These are phyloP conservation scores for Lagenaria siceraria DNA, from an alignment of 306 rosid species.

Conservation along the genomic window DNA sequence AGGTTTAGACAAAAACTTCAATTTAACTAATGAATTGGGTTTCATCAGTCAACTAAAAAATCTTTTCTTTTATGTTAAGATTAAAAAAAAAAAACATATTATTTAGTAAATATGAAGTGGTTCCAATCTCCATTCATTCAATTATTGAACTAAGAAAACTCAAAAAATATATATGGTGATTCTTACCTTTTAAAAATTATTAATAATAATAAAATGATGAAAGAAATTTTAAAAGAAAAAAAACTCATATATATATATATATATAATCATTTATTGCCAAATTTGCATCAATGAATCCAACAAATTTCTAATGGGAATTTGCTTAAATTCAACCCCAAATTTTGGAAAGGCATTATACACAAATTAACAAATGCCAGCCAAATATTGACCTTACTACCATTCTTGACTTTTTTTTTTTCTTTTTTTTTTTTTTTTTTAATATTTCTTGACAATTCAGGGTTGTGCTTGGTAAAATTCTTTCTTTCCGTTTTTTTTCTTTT, in stretches of 20 bases:
- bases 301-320: neutral
- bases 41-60: too few relatives aligned
- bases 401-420: neutral
- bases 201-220: too few relatives aligned
- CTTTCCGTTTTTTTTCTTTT: neutral
- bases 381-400: neutral
- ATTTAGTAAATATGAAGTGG: neutral
- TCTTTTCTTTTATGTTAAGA: neutral
- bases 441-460: neutral
- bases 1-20: too few relatives aligned
- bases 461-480: neutral
- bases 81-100: neutral
- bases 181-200: too few relatives aligned
- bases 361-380: neutral
- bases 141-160: too few relatives aligned
- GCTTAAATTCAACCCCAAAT: neutral
- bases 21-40: too few relatives aligned
- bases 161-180: too few relatives aligned
- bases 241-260: too few relatives aligned
- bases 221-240: too few relatives aligned
- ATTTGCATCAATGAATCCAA: neutral
- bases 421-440: neutral
- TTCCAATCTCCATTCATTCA: too few relatives aligned
- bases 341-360: neutral
- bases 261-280: neutral